Evolutionary conservation across 2,329 filamentous ascomycete genomes (phyloP).

Genomic region (Dothideomycetes sp.): DNA sequence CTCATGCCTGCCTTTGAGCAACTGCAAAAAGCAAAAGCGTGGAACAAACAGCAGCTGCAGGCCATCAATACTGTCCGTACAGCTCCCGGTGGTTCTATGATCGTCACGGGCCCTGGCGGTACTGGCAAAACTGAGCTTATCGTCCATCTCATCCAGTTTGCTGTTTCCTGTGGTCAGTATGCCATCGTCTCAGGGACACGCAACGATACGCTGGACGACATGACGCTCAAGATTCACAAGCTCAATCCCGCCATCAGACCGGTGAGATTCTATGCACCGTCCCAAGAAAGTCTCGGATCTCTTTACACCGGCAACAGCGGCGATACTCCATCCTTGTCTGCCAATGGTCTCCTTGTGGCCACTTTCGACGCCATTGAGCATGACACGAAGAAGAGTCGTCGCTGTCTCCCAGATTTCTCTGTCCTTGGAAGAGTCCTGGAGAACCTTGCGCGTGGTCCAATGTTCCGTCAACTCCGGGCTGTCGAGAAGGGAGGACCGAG

Average conservation of each 20-base stretch:
- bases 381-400: background rate
- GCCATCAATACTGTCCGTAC: background rate
- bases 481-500: too few relatives aligned
- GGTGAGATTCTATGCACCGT: background rate
- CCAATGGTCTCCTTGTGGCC: background rate
- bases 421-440: background rate
- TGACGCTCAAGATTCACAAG: background rate
- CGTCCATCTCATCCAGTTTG: background rate
- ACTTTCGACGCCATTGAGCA: background rate
- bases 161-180: background rate
- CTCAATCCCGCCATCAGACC: background rate
- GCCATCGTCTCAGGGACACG: background rate
- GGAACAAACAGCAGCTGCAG: background rate
- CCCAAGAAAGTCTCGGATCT: background rate
- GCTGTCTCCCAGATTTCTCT: background rate
- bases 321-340: background rate
- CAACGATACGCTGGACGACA: background rate
- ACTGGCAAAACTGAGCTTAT: conserved; percentile 3
- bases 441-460: background rate
- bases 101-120: background rate
- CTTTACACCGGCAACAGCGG: background rate
- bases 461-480: too few relatives aligned
- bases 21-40: background rate
- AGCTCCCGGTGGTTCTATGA: background rate
- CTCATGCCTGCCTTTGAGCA: background rate